Conservation (phyloP, 768 basidiomycete species). For the Suillus alpinus region DNA sequence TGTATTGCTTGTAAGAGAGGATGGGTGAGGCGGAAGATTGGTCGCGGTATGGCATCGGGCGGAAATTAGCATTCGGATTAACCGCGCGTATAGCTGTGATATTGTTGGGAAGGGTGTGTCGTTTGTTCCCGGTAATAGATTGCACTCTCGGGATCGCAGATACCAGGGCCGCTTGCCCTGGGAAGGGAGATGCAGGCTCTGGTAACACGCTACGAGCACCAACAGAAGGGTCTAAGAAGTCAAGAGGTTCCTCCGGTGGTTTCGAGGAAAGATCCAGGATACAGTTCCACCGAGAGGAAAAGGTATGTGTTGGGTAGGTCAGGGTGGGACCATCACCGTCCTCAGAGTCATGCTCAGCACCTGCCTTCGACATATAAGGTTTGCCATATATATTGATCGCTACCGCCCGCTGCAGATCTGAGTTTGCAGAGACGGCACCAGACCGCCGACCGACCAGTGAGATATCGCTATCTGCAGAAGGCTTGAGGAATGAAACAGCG, state of each 20-base stretch:
- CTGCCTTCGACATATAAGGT: slow-evolving; percentile 46
- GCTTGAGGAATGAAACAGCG: slow-evolving; percentile 76
- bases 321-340: slow-evolving; percentile 15
- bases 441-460: slow-evolving; percentile 31
- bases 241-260: slow-evolving; percentile 19
- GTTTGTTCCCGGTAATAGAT: slow-evolving; percentile 55
- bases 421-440: slow-evolving; percentile 27
- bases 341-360: slow-evolving; percentile 13
- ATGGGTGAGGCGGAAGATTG: slow-evolving; percentile 14
- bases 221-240: slow-evolving; percentile 14
- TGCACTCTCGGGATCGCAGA: slow-evolving; percentile 18
- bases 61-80: slow-evolving; percentile 14
- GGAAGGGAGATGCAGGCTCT: slow-evolving; percentile 81
- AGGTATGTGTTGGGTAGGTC: slow-evolving; percentile 66
- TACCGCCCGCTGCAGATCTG: slow-evolving; percentile 70
- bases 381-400: slow-evolving; percentile 76
- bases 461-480: slow-evolving; percentile 54
- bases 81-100: slow-evolving; percentile 31
- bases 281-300: slow-evolving; percentile 89
- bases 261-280: slow-evolving; percentile 68
- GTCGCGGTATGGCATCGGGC: slow-evolving; percentile 27
- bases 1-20: slow-evolving; percentile 16
- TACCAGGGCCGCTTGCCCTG: slow-evolving; percentile 33
- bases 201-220: slow-evolving; percentile 48
- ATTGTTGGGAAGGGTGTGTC: slow-evolving; percentile 46